Conservation (phyloP, 2,329 filamentous ascomycete genomes). For the Leptographium radiaticola region DNA sequence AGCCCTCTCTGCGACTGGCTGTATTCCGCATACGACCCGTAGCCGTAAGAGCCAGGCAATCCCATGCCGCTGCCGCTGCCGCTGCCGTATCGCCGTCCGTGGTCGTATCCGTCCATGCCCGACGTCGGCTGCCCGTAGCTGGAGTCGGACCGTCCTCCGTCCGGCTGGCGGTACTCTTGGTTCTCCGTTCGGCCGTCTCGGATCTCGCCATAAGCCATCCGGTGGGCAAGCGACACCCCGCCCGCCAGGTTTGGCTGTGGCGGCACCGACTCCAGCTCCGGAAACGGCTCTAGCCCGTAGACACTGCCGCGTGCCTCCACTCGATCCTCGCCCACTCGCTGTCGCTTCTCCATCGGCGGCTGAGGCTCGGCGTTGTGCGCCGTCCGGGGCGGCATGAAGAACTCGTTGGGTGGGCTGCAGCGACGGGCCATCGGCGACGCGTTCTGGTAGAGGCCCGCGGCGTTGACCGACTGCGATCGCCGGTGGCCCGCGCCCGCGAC, state of each 20-base stretch:
- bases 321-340: slow-evolving; percentile 4
- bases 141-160: neutral
- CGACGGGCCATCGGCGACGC: slow-evolving; percentile 11
- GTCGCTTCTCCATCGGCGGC: slow-evolving; percentile 9
- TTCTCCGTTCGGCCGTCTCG: slow-evolving; percentile 18
- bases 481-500: slow-evolving; percentile 12
- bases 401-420: slow-evolving; percentile 6
- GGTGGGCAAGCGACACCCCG: slow-evolving; percentile 15
- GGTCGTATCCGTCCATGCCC: neutral
- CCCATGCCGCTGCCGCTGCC: neutral
- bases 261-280: neutral
- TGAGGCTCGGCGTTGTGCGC: neutral
- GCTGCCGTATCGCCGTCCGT: neutral
- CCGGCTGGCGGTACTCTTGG: neutral
- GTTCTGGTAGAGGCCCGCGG: slow-evolving; percentile 8
- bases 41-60: neutral
- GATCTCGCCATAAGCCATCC: slow-evolving; percentile 20
- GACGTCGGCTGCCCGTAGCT: neutral
- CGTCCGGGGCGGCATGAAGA: neutral
- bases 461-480: slow-evolving; percentile 19
- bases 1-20: neutral
- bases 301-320: neutral
- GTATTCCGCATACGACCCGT: neutral
- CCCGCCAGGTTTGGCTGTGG: slow-evolving; percentile 12
- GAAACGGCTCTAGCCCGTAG: neutral